These are phyloP conservation scores for Leucogyrophana mollusca DNA, from an alignment of 768 basidiomycete genomes.

Conservation along the genomic window DNA sequence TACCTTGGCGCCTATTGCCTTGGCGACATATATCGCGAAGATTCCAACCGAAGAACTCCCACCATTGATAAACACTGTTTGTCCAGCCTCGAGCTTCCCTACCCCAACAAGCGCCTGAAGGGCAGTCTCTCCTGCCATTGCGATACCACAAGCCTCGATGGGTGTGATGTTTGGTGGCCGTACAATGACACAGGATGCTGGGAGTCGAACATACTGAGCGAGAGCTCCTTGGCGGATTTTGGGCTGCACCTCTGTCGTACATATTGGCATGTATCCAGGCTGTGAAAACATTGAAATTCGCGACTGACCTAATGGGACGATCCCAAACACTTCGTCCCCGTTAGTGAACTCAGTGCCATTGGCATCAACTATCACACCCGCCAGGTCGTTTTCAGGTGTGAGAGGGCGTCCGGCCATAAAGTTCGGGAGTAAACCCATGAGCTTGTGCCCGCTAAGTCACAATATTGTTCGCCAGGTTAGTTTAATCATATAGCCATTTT, in stretches of 20 bases:
- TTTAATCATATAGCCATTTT: background rate
- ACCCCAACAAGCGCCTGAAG: conserved; percentile 50
- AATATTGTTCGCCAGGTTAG: background rate
- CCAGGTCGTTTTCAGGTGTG: conserved; percentile 59
- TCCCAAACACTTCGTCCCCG: conserved; percentile 69
- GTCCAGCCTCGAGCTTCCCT: conserved; percentile 52
- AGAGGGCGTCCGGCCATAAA: conserved; percentile 47
- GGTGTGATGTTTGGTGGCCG: conserved; percentile 52
- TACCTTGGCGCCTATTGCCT: conserved; percentile 58
- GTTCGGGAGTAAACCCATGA: conserved; percentile 49
- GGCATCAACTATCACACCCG: conserved; percentile 58
- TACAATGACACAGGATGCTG: conserved; percentile 22
- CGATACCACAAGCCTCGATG: conserved; percentile 59
- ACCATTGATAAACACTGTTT: conserved; percentile 67
- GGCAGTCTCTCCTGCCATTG: conserved; percentile 59
- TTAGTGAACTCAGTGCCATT: conserved; percentile 49
- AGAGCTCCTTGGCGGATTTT: conserved; percentile 53
- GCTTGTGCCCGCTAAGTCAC: conserved; percentile 54
- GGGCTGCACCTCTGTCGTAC: conserved; percentile 24
- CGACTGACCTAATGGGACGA: conserved; percentile 37
- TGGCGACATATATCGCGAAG: conserved; percentile 74
- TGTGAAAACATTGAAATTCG: background rate
- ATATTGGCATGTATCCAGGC: too few relatives aligned
- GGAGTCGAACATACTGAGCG: conserved; percentile 53
- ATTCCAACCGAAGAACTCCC: conserved; percentile 68